Conservation (phyloP, 129 eudicot species). For the Rutidosis leptorrhynchoides region DNA sequence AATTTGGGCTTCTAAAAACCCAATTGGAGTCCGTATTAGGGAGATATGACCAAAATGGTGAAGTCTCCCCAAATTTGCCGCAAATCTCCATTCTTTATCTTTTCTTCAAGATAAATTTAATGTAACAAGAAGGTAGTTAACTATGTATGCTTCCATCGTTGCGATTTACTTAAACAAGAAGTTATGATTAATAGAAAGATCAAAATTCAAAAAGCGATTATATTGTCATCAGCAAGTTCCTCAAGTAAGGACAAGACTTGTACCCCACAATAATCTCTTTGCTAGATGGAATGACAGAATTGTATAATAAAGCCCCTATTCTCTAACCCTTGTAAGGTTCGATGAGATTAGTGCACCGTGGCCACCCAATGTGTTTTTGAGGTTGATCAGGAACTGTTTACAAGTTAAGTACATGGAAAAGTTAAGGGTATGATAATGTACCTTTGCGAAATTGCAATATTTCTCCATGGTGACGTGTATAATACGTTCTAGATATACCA, state of each 20-base stretch:
- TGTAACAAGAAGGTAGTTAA: no score
- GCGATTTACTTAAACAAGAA: no score
- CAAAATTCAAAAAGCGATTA: not conserved
- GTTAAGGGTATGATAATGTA: not conserved
- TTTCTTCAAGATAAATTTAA: no score
- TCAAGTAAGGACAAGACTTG: not conserved
- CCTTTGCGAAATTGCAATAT: no score
- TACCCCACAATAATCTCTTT: not conserved
- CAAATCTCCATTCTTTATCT: no score
- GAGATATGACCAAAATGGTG: no score
- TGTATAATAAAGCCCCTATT: not conserved
- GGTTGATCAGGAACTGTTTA: not conserved
- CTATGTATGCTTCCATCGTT: no score
- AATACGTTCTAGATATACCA: not conserved
- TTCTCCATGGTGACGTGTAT: not conserved
- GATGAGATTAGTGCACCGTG: not conserved
- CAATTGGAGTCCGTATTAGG: no score
- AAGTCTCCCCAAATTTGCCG: no score
- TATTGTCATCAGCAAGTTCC: not conserved
- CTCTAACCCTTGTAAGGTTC: not conserved
- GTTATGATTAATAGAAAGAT: no score
- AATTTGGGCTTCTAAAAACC: no score
- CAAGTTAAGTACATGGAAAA: not conserved
- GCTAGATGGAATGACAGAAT: not conserved
- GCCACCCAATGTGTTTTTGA: not conserved